Evolutionary conservation across 768 basidiomycete species (phyloP).

Genomic region (Tulasnella sp.): DNA sequence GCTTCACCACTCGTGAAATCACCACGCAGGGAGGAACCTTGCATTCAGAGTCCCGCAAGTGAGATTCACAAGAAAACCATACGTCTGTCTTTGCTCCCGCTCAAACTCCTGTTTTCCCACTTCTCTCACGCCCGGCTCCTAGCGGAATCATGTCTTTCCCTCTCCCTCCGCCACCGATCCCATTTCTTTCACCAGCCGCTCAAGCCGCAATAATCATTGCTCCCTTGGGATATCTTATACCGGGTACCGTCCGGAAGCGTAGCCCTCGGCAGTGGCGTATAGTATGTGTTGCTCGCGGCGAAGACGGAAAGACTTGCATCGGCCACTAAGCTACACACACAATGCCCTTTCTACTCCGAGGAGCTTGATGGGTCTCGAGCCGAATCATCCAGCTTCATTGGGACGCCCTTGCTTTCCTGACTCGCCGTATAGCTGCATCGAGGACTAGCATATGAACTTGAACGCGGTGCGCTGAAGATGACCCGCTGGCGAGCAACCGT

Average conservation of each 20-base stretch:
- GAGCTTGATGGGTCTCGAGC: background rate
- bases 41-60: background rate
- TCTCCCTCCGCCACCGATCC: background rate
- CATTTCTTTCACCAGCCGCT: background rate
- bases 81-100: background rate
- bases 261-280: constrained; percentile 1
- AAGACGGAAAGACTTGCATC: background rate
- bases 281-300: background rate
- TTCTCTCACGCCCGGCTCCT: background rate
- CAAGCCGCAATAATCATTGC: background rate
- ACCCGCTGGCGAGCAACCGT: no score
- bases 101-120: background rate
- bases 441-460: no score
- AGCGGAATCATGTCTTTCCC: background rate
- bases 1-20: background rate
- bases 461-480: no score
- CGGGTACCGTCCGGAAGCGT: background rate
- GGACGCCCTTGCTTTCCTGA: background rate
- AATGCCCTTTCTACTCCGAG: constrained; percentile 1
- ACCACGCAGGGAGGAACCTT: background rate
- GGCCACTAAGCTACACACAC: background rate
- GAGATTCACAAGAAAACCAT: constrained; percentile 2
- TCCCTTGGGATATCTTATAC: background rate
- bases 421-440: no score
- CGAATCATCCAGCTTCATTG: background rate